phyloP scores from a whole-genome alignment of 2,329 filamentous ascomycete genomes.

The Pestalotiopsis sp. region DNA sequence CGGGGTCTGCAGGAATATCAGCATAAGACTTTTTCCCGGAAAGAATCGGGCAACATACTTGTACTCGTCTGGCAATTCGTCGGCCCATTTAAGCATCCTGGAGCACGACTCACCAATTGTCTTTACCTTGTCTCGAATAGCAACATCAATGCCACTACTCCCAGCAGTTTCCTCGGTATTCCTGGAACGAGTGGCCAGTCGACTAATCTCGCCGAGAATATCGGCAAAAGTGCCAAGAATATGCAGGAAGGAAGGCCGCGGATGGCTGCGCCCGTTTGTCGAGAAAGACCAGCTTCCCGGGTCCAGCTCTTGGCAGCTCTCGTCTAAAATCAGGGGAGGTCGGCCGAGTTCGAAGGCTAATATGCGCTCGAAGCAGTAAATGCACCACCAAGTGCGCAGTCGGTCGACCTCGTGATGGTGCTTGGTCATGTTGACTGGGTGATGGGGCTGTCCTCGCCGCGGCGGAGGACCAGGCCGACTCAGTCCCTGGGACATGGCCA shows the following conservation, averaged over 20 bases:
- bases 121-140: conserved; percentile 15
- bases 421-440: neutral
- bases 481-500: conserved; percentile 14
- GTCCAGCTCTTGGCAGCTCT: conserved; percentile 9
- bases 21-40: neutral
- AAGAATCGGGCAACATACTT: neutral
- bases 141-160: conserved; percentile 2
- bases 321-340: conserved; percentile 11
- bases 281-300: conserved; percentile 12
- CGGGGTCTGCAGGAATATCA: neutral
- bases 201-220: conserved; percentile 5
- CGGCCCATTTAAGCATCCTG: conserved; percentile 14
- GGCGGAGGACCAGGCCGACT: neutral
- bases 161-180: conserved; percentile 10
- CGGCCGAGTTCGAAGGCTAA: conserved; percentile 17
- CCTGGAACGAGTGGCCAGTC: neutral
- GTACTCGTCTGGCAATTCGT: conserved; percentile 10
- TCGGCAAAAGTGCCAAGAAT: neutral
- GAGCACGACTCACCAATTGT: conserved; percentile 12
- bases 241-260: neutral
- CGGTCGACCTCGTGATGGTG: conserved; percentile 11
- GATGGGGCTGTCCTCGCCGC: neutral
- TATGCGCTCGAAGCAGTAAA: conserved; percentile 18
- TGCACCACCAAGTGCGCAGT: conserved; percentile 15
- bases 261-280: neutral